Evolutionary conservation across 2,329 filamentous ascomycete genomes (phyloP), one percentile per base, ranked within the genome.

Genomic region (Ceratocystis eucalypticola): DNA sequence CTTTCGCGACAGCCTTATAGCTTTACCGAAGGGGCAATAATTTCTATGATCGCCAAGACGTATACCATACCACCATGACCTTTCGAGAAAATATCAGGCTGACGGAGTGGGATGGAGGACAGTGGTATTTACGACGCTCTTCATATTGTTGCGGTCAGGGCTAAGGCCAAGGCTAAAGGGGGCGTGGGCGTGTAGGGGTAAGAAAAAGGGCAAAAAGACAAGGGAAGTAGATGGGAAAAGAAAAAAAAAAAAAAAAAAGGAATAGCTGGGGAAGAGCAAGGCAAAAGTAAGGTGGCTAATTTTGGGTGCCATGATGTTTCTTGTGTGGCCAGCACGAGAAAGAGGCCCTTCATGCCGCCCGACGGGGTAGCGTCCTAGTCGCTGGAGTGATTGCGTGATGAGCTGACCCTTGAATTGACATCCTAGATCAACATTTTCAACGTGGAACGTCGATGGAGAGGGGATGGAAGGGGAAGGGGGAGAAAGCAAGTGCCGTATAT

Each of bases 1-100:
- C 28, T 57, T 57, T 57, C 53, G 53, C 53, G 53, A 57, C 53
- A 57, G 53, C 53, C 53, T 57, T 57, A 57, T 57, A 57, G 53
- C 25, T 57, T 30, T 57, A 33, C 53, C 10, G 30, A 57, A 57
- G 28, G 53, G 53, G 53, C 53, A 57, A n/a, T n/a, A 57, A 30
- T 7, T 57, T 57, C 28, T 22, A 57, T 57, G 53, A 57, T 57
- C 53, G 53, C 53, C 22, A 57, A 25, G 22, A 30, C 33, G 53
- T 57, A 57, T 57, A 17, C 53, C 7, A 57, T 57, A 17, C 53
- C 7, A 57, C 28, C 53, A 30, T 57, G 12, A n/a, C 53, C 53
- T n/a, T n/a, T 41, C 7, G 22, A 30, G 22, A 30, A 22, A 55
- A 25, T 55, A 55, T 55, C 50, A 25, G 50, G 50, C 25, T 15